Evolutionary conservation across 805 yeast genomes (phyloP), one percentile per base, ranked within the genome.

Genomic region (Metschnikowia santaceciliae): DNA sequence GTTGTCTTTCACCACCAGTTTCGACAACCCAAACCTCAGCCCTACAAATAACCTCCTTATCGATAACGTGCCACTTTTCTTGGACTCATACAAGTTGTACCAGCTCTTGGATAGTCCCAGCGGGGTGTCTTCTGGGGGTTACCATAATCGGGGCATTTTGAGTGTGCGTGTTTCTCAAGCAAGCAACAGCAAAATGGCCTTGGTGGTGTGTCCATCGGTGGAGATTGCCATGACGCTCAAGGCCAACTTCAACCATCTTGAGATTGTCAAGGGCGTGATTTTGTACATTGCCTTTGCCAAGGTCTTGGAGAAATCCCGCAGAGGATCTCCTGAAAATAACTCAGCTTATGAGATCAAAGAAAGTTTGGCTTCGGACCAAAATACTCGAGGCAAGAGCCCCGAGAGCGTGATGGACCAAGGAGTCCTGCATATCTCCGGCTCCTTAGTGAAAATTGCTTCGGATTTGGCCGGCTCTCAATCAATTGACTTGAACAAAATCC

Each of bases 221-320:
- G 96, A 89, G 47, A 72, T 82, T 32, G 96, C 99, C 7, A 82
- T 88, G 76, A 79, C 77, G 44, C 90, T 96, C 47, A 83, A 84
- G 62, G 86, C 88, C 14, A 81, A 77, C 46, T 78, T 91, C 62
- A 89, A 87, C 61, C 95, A 90, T 55, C 83, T 84, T 56, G 97
- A 92, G 61, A 75, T 92, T 37, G 79, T 83, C 54, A 88, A 92
- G 2, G 96, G 96, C 3, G 76, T 80, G 23, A 81, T 86, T 15
- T 81, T 94, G 64, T 73, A 81, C 37, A 88, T 90, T 36, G 88
- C 91, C 0, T 94, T 90, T 75, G 97, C 97, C 3, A 88, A 86
- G 61, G 79, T 90, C 32, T 50, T 60, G 67, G 58, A 78, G 70
- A 36, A 64, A 7, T 45, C 47, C 4, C 43, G 41, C 36, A 38